Evolutionary conservation across 306 rosid genomes (phyloP), one percentile per base, ranked within the genome.

Genomic region (Carpinus fangiana): DNA sequence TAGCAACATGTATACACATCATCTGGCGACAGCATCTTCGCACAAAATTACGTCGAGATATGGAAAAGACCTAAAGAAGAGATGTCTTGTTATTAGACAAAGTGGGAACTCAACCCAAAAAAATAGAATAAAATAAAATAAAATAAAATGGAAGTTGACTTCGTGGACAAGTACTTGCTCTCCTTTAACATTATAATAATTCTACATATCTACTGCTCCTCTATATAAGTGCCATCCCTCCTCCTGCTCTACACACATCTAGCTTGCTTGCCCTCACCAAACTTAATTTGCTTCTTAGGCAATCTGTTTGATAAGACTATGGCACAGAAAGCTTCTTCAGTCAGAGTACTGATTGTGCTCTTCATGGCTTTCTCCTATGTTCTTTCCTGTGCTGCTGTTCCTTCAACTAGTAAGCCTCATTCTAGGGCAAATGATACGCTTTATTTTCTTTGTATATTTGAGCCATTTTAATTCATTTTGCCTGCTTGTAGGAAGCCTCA

Each of bases 121-220:
- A 0, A n/a, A 45, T 36, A 36, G 17, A 66, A 38, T 41, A n/a
- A 10, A 21, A 45, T 36, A 36, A 38, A 66, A 38, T 41, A n/a
- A 10, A 21, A 10, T 21, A 23, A 21, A 57, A 57, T 21, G 13
- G 16, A 66, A 66, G 71, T 38, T 66, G 50, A 66, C 71, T 66
- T 17, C 5, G 21, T 41, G 28, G 18, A 36, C 28, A 12, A 61
- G 68, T 28, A 3, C 43, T 3, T 38, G 5, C 43, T 4, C 43
- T 38, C 34, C 9, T 64, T 64, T 10, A 10, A 34, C 8, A 64
- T 26, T 28, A 6, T 12, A 23, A 26, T 60, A 26, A 26, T 12
- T 60, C 67, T 26, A 60, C 41, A 38, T 26, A 7, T 36, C 17
- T 60, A 23, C 66, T 60, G 71, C 71, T 66, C 47, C 71, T 66